Percentiles rank a stretch among this genome's conserved stretches.
Evolutionary conservation across 306 rosid genomes (phyloP).

Genomic region (Casuarina glauca): DNA sequence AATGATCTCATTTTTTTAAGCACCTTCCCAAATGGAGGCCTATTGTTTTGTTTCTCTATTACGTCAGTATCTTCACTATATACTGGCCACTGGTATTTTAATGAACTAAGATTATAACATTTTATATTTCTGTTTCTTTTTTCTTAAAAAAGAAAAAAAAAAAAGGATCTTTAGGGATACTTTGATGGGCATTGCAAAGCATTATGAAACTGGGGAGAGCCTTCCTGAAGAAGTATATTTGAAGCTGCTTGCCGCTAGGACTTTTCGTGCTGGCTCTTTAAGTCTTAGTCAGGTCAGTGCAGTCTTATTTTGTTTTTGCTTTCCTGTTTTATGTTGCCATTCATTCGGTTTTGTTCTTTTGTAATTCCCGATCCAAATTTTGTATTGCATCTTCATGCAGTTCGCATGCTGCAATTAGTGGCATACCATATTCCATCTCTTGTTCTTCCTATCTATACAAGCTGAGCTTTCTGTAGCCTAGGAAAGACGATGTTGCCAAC

Average conservation of each 20-base stretch:
- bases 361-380: slow-evolving; percentile 3
- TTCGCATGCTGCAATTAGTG: background rate
- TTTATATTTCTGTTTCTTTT: no score
- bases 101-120: background rate
- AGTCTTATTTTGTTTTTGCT: background rate
- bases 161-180: slow-evolving; percentile 55
- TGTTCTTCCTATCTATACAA: background rate
- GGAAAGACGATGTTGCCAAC: background rate
- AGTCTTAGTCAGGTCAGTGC: slow-evolving; percentile 92
- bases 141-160: no score
- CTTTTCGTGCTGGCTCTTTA: slow-evolving; percentile 86
- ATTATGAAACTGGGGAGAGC: slow-evolving; percentile 87
- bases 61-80: background rate
- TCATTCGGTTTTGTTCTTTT: slow-evolving; percentile 4
- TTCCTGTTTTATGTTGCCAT: background rate
- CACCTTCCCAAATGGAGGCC: background rate
- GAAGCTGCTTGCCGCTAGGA: slow-evolving; percentile 94
- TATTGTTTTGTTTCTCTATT: background rate
- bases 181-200: slow-evolving; percentile 90
- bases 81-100: background rate
- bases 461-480: background rate
- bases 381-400: background rate
- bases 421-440: background rate
- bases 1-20: background rate
- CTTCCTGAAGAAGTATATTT: slow-evolving; percentile 80